Evolutionary conservation across 2,329 filamentous ascomycete genomes (phyloP).

Genomic region (Fusarium sacchari): DNA sequence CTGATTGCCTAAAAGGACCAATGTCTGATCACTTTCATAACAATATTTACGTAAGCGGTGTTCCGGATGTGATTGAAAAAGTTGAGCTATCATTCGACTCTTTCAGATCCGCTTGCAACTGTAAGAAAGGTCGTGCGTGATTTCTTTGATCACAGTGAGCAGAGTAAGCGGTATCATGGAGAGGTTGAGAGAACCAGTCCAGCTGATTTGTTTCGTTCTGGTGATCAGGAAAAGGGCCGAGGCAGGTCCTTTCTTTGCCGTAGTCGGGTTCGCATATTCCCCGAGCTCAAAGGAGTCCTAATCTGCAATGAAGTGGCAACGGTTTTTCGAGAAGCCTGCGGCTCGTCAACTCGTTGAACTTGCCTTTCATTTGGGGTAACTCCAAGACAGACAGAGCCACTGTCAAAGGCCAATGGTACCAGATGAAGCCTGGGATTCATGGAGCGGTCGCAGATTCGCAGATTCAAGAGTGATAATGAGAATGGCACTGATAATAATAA

Average conservation of each 20-base stretch:
- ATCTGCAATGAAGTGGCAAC: too few species aligned
- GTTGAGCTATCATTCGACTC: fast-evolving
- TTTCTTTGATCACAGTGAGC: background rate
- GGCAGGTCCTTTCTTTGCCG: background rate
- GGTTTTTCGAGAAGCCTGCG: too few species aligned
- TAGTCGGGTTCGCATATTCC: background rate
- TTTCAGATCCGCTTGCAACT: background rate
- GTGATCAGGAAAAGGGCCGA: background rate
- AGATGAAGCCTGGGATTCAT: too few species aligned
- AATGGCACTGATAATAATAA: too few species aligned
- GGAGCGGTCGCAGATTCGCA: too few species aligned
- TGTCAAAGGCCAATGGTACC: background rate
- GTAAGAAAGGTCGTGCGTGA: background rate
- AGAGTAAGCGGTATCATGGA: background rate
- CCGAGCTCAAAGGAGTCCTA: background rate
- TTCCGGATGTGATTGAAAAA: background rate
- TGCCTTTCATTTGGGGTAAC: too few species aligned
- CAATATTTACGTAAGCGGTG: background rate
- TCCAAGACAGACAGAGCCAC: too few species aligned
- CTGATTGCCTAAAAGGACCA: fast-evolving
- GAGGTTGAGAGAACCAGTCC: background rate
- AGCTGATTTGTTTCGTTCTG: background rate
- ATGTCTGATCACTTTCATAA: background rate
- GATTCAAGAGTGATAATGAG: too few species aligned
- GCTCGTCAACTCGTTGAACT: background rate